Base-by-base conservation (phyloP, 2,329 filamentous ascomycete genomes). In the Pseudogymnoascus sp. region DNA sequence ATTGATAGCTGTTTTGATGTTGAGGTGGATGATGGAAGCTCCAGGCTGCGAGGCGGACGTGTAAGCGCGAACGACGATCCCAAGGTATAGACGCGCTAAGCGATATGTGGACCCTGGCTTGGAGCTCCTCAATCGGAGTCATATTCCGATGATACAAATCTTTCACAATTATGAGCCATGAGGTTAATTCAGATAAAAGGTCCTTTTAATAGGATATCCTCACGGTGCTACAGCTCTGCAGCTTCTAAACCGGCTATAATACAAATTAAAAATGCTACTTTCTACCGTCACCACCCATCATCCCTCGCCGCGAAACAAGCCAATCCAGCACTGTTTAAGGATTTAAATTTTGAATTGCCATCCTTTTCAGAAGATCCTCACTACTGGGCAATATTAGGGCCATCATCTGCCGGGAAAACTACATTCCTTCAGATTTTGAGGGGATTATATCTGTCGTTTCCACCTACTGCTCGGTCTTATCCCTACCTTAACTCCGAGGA, bases 361-460 rank as follows among this genome's bases (percentile, higher is more conserved):
- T 85, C 87, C 4, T 74, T 78, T 39, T 72, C 80, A 5, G 67
- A 75, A 0, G 72, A 72, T 4, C 73, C 66, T 3, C 82, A 89
- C 67, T 84, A 91, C 72, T 97, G 92, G 92, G 89, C 90, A 39
- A 80, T 99, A 39, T 80, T 97, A 27, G 92, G 91, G 0, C 86
- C 91, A 0, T 92, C 89, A 0, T 83, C 89, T 1, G 83, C 87
- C 1, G 90, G 90, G 0, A 90, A 93, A 72, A 95, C 92, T 0
- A 89, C 89, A 0, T 87, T 99, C 62, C 80, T 97, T 3, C 84
- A 96, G 64, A 78, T 93, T 17, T 78, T 97, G 8, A 81, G 86
- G 33, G 93, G 92, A 7, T 83, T 88, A 63, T 81, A 92, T 67
- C 77, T 96, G 33, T 89, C 86, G 71, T 78, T 89, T 5, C 93